Conservation (phyloP, 805 yeast species). For the Limtongia smithiae region DNA sequence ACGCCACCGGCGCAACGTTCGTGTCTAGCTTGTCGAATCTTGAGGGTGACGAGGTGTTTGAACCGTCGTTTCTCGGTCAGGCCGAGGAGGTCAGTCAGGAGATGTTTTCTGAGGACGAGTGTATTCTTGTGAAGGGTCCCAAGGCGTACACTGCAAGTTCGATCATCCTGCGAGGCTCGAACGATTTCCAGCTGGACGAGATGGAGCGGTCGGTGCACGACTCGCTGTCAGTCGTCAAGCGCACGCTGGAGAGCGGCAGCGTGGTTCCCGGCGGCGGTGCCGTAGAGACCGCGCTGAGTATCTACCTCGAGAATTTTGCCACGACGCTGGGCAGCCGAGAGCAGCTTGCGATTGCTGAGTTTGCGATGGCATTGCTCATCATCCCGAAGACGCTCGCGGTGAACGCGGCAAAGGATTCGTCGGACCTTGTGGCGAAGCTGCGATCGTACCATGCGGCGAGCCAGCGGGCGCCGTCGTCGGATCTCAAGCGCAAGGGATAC, state of each 20-base stretch:
- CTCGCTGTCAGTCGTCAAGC: conserved; percentile 87
- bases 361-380: conserved; percentile 81
- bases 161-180: conserved; percentile 90
- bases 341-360: conserved; percentile 96
- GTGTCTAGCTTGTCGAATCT: conserved; percentile 82
- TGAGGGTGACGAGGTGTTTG: conserved; percentile 94
- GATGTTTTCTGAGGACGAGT: conserved; percentile 92
- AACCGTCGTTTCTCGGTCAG: conserved; percentile 73
- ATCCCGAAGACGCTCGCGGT: conserved; percentile 97
- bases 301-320: conserved; percentile 93
- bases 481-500: conserved; percentile 77
- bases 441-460: conserved; percentile 96
- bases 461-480: conserved; percentile 81
- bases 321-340: conserved; percentile 97
- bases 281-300: conserved; percentile 94
- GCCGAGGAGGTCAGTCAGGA: conserved; percentile 92
- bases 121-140: conserved; percentile 86
- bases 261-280: conserved; percentile 99
- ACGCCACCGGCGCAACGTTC: conserved; percentile 96
- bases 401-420: conserved; percentile 95
- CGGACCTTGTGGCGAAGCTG: conserved; percentile 89
- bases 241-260: conserved; percentile 88
- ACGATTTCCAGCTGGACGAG: conserved; percentile 90
- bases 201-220: conserved; percentile 98
- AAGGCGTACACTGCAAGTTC: conserved; percentile 88